Evolutionary conservation across 2,329 filamentous ascomycete genomes (phyloP), one percentile per base, ranked within the genome.

Genomic region (Xylariaceae sp.): DNA sequence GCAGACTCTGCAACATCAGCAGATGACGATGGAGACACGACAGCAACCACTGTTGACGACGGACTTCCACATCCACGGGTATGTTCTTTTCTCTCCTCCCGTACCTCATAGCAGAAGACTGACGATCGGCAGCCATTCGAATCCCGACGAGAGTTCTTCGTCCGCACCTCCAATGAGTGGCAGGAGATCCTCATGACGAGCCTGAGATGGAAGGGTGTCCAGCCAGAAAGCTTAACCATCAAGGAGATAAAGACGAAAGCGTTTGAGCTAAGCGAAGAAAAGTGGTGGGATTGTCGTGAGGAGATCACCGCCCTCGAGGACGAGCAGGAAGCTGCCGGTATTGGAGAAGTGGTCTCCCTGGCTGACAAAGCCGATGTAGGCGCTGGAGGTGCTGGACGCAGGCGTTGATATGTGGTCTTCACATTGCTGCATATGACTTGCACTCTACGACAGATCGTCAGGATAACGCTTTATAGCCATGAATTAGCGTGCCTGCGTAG

Each of bases 241-340:
- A 99, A 99, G 79, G 95, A 98, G 77, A 87, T 98, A 67, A 92
- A 96, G 73, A 89, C 93, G 67, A 87, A 86, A 71, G 95, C 92
- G 1, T 99, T 97, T 72, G 89, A 91, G 70, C 82, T 91, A 62
- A 93, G 93, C 41, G 95, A 99, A 74, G 90, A 93, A 76, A 96
- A 96, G 73, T 99, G 95, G 95, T 99, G 95, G 95, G 95, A 97
- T 79, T 92, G 89, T 71, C 84, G 95, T 66, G 95, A 99, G 77
- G 93, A 98, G 76, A 90, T 99, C 63, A 89, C 88, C 51, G 89
- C 86, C 6, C 75, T 98, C 69, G 95, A 99, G 75, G 93, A 97
- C 74, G 93, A 97, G 77, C 92, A 98, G 77, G 93, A 97, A 74
- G 93, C 90, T 47, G 91, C 92, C 32, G 93, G 95, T 9, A 97